Conservation (phyloP, 768 basidiomycete genomes). For the Termitomyces sp. region DNA sequence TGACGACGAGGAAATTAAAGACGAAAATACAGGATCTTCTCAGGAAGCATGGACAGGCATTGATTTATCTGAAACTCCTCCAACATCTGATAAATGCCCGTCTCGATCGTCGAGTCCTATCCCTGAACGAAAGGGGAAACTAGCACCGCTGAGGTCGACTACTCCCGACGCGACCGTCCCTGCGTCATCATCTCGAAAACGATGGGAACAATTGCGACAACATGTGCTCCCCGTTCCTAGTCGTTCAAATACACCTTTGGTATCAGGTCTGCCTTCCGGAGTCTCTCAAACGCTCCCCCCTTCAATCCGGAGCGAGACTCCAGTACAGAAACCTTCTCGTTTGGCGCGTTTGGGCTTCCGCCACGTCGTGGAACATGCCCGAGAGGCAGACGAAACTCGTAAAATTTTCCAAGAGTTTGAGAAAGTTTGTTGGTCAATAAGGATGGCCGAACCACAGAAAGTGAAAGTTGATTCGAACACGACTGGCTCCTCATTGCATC, state of each 20-base stretch:
- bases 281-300: slow-evolving; percentile 18
- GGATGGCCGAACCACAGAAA: slow-evolving; percentile 40
- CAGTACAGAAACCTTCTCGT: slow-evolving; percentile 44
- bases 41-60: slow-evolving; percentile 16
- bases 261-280: slow-evolving; percentile 21
- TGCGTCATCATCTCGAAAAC: slow-evolving; percentile 37
- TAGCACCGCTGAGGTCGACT: slow-evolving; percentile 30
- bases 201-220: slow-evolving; percentile 55
- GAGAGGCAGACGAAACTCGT: slow-evolving; percentile 50
- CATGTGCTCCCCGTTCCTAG: slow-evolving; percentile 43
- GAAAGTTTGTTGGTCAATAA: slow-evolving; percentile 51
- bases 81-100: neutral
- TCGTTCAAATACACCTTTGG: slow-evolving; percentile 27
- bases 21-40: neutral
- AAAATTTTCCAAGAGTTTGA: slow-evolving; percentile 57
- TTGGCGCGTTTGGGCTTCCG: slow-evolving; percentile 54
- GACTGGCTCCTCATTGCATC: slow-evolving; percentile 36
- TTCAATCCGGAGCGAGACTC: slow-evolving; percentile 32
- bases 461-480: slow-evolving; percentile 26
- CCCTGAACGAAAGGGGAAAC: slow-evolving; percentile 15
- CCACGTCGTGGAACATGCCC: slow-evolving; percentile 65
- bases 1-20: slow-evolving; percentile 9
- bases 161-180: slow-evolving; percentile 44
- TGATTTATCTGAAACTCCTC: slow-evolving; percentile 10
- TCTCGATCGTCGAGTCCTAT: slow-evolving; percentile 8